Evolutionary conservation across 768 basidiomycete genomes (phyloP).

Genomic region (Boletus speciosus): DNA sequence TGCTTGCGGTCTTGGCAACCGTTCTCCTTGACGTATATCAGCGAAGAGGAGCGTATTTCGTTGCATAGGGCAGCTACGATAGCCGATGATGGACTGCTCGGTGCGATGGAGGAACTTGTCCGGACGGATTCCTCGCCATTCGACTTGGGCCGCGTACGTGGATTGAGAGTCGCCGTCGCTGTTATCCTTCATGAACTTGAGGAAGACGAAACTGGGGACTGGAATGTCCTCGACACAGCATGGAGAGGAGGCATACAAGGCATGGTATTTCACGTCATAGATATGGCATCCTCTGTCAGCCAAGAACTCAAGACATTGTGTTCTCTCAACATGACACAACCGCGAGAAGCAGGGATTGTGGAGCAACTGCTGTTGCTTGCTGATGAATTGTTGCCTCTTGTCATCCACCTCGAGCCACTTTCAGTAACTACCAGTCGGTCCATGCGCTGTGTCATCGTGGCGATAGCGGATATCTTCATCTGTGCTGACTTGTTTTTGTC

Average conservation of each 20-base stretch:
- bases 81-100: constrained; percentile 62
- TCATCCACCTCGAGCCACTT: constrained; percentile 42
- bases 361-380: constrained; percentile 54
- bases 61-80: constrained; percentile 62
- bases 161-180: constrained; percentile 60
- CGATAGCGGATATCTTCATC: constrained; percentile 52
- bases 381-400: constrained; percentile 51
- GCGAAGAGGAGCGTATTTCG: constrained; percentile 54
- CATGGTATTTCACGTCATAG: constrained; percentile 53
- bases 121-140: constrained; percentile 29
- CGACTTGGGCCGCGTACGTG: constrained; percentile 50
- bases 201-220: constrained; percentile 51
- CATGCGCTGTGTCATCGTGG: constrained; percentile 41
- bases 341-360: constrained; percentile 39
- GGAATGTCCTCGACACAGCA: constrained; percentile 50
- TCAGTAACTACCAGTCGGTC: constrained; percentile 52
- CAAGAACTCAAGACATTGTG: constrained; percentile 57
- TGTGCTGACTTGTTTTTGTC: constrained; percentile 48
- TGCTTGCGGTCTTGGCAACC: constrained; percentile 60
- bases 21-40: constrained; percentile 58
- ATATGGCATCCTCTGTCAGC: constrained; percentile 46
- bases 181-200: constrained; percentile 52
- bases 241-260: constrained; percentile 62
- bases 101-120: constrained; percentile 60
- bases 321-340: constrained; percentile 35